Base-by-base conservation (phyloP, 257 asterid species). In the Ocimum tenuiflorum region DNA sequence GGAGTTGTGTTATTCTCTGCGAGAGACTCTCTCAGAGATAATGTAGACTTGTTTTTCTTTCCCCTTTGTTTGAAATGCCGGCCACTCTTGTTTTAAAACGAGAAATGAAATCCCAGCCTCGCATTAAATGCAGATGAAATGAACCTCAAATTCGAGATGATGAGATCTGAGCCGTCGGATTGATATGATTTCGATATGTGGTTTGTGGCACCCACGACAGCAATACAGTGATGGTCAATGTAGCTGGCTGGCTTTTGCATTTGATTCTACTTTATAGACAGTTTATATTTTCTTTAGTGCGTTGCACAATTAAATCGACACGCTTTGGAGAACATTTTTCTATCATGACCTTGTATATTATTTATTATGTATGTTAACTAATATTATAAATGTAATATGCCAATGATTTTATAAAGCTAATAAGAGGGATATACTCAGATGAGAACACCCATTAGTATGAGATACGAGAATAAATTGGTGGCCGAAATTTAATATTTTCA, bases 201-300 rank as follows among this genome's bases (percentile, higher is more conserved):
- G 67, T 42, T 71, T 69, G 75, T 70, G 84, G 79, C 63, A 70
- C 84, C 75, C 73, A 66, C 73, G 79, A 73, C 81, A 76, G 79
- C 82, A 58, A 46, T 72, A 59, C 61, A 35, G 15, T 45, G 60
- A 70, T 50, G 70, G 79, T 70, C 71, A 22, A 57, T 49, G 43
- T 73, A 70, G 75, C 81, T 79, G 77, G 77, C 74, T 60, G 45
- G 42, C 82, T 68, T 73, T 77, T 73, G 24, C 70, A 43, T 17
- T 13, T 51, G 4, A 20, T 19, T 39, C n/a, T 60, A 12, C 49
- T 41, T 27, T 41, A 11, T 15, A 45, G 23, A 50, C 11, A 23
- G 20, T 38, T 35, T 11, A n/a, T n/a, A n/a, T n/a, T n/a, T n/a
- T n/a, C n/a, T n/a, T 7, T 3, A 17, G 13, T 41, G 2, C 3